A percentile compares a stretch with the other conserved stretches of the same genome.
Conservation (phyloP, 768 basidiomycete genomes). For the Trametes cinnabarina region DNA sequence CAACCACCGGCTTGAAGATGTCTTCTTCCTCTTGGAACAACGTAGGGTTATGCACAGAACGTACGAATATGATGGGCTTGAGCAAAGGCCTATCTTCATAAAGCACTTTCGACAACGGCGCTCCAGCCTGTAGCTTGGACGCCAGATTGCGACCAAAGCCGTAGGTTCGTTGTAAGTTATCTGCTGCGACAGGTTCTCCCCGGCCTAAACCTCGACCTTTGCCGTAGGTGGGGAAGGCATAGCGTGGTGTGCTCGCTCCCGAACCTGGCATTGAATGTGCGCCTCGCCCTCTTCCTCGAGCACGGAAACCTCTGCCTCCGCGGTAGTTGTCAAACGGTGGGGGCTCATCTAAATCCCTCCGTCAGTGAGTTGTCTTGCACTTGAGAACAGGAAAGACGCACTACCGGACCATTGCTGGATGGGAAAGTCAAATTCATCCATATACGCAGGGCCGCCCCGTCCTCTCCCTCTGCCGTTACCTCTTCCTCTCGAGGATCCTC, state of each 20-base stretch:
- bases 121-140: slow-evolving; percentile 38
- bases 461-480: slow-evolving; percentile 25
- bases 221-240: background rate
- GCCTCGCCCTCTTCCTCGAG: slow-evolving; percentile 28
- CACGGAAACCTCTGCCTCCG: slow-evolving; percentile 23
- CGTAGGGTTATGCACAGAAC: slow-evolving; percentile 48
- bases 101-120: slow-evolving; percentile 54
- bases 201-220: slow-evolving; percentile 17
- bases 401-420: slow-evolving; percentile 31
- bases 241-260: slow-evolving; percentile 1
- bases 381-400: slow-evolving; percentile 19
- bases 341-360: background rate
- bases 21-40: slow-evolving; percentile 60
- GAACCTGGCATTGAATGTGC: background rate
- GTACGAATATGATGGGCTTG: slow-evolving; percentile 69
- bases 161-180: background rate
- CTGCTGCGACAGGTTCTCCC: background rate
- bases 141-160: slow-evolving; percentile 16
- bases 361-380: background rate
- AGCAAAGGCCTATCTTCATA: slow-evolving; percentile 59
- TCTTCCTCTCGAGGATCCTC: slow-evolving; percentile 23
- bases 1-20: slow-evolving; percentile 51
- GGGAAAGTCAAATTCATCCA: slow-evolving; percentile 28
- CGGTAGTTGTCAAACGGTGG: slow-evolving; percentile 9
- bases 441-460: slow-evolving; percentile 15